Percentiles rank a stretch among this genome's conserved stretches.
Evolutionary conservation across 139 green algal genomes (phyloP).

Genomic region (Picochlorum sp.): DNA sequence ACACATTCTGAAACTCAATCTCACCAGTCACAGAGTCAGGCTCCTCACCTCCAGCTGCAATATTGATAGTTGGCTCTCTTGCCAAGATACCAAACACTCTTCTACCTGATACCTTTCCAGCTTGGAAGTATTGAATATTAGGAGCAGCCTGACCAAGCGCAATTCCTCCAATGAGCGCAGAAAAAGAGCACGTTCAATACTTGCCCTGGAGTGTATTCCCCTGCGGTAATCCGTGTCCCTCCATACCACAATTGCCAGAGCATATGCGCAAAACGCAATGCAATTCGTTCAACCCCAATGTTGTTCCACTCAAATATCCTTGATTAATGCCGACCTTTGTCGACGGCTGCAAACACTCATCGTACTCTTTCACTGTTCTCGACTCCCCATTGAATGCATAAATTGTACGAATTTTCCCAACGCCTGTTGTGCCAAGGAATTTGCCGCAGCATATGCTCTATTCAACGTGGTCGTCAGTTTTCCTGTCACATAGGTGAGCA

Average conservation of each 20-base stretch:
- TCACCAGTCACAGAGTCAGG: slow-evolving; percentile 24
- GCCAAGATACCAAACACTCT: slow-evolving; percentile 63
- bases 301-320: slow-evolving; percentile 31
- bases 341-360: slow-evolving; percentile 32
- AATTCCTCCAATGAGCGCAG: slow-evolving; percentile 66
- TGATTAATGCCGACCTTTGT: slow-evolving; percentile 31
- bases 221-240: slow-evolving; percentile 34
- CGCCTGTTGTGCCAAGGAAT: slow-evolving; percentile 53
- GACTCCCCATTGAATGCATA: slow-evolving; percentile 55
- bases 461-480: slow-evolving; percentile 15
- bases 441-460: slow-evolving; percentile 41
- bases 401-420: slow-evolving; percentile 67
- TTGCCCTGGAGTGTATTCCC: slow-evolving; percentile 40
- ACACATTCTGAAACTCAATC: slow-evolving; percentile 51
- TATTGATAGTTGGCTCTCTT: slow-evolving; percentile 41
- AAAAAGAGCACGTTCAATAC: slow-evolving; percentile 67
- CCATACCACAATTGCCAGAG: slow-evolving; percentile 73
- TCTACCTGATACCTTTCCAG: slow-evolving; percentile 39
- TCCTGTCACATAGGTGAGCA: slow-evolving; percentile 34
- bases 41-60: slow-evolving; percentile 9
- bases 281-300: slow-evolving; percentile 32
- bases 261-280: slow-evolving; percentile 39
- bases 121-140: slow-evolving; percentile 28
- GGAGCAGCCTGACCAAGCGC: slow-evolving; percentile 43
- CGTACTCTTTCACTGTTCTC: slow-evolving; percentile 43